These are phyloP conservation scores for Avena atlantica DNA, from an alignment of 176 grass and related monocot species.

Conservation along the genomic window DNA sequence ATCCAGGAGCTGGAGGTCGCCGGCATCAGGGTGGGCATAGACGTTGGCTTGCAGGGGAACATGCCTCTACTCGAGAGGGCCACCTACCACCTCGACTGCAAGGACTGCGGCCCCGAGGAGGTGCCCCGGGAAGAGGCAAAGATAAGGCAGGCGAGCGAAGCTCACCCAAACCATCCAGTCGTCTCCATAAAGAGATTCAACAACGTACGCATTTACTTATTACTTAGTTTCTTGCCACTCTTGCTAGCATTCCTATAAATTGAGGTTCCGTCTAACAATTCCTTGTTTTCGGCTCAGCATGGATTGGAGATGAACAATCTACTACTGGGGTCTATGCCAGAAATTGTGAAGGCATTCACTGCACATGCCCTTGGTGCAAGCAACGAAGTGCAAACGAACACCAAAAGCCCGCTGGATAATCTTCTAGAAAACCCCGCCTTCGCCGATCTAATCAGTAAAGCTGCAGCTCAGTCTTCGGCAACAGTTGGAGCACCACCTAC, in stretches of 20 bases:
- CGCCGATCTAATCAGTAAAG: too few species aligned
- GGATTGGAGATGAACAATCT: too few species aligned
- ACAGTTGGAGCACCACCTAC: too few species aligned
- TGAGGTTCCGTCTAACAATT: too few species aligned
- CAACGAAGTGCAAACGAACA: too few species aligned
- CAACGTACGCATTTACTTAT: not conserved
- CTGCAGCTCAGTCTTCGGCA: too few species aligned
- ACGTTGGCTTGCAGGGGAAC: not conserved
- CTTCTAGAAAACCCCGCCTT: too few species aligned
- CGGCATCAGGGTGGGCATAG: not conserved
- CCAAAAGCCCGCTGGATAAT: too few species aligned
- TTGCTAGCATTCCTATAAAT: not conserved
- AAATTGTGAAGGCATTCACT: too few species aligned
- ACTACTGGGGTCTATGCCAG: too few species aligned
- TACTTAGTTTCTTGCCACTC: not conserved
- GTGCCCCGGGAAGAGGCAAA: rapidly evolving
- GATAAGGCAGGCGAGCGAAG: not conserved
- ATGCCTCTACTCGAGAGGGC: not conserved
- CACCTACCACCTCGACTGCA: not conserved
- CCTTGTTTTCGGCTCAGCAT: too few species aligned
- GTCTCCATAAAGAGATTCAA: not conserved
- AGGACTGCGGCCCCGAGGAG: rapidly evolving
- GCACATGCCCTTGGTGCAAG: too few species aligned
- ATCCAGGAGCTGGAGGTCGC: not conserved
- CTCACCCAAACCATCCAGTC: not conserved